Percentiles rank a stretch among this genome's conserved stretches.
These are phyloP conservation scores for Mortierella sp. DNA, from an alignment of 371 early-diverging fungal species.

Conservation along the genomic window DNA sequence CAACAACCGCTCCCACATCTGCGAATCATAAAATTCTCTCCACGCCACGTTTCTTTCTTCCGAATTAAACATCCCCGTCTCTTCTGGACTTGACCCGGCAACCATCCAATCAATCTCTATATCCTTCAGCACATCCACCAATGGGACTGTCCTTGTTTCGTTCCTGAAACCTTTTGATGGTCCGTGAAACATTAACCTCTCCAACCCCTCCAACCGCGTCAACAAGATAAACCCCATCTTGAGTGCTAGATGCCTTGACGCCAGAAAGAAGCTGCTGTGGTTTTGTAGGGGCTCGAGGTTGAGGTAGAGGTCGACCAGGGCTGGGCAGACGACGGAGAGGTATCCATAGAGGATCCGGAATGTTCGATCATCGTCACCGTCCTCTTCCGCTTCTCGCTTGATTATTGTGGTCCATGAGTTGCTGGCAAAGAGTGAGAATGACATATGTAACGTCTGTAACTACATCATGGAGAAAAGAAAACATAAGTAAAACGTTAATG, in stretches of 20 bases:
- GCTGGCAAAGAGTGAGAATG: background rate
- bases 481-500: background rate
- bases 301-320: background rate
- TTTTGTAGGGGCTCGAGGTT: background rate
- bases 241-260: too few species aligned
- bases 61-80: background rate
- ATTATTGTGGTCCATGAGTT: background rate
- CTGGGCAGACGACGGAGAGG: background rate
- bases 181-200: background rate
- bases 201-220: background rate
- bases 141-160: background rate
- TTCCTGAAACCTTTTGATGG: background rate
- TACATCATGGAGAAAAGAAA: background rate
- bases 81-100: background rate
- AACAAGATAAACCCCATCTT: background rate
- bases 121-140: background rate
- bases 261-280: too few species aligned
- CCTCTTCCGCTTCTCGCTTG: background rate
- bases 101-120: background rate
- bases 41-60: background rate
- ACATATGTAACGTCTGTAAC: background rate
- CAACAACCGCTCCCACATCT: background rate
- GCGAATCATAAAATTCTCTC: background rate
- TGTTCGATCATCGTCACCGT: background rate
- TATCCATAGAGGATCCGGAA: background rate